Evolutionary conservation across 2,329 filamentous ascomycete genomes (phyloP).

Genomic region (Aspergillus pseudotamarii): DNA sequence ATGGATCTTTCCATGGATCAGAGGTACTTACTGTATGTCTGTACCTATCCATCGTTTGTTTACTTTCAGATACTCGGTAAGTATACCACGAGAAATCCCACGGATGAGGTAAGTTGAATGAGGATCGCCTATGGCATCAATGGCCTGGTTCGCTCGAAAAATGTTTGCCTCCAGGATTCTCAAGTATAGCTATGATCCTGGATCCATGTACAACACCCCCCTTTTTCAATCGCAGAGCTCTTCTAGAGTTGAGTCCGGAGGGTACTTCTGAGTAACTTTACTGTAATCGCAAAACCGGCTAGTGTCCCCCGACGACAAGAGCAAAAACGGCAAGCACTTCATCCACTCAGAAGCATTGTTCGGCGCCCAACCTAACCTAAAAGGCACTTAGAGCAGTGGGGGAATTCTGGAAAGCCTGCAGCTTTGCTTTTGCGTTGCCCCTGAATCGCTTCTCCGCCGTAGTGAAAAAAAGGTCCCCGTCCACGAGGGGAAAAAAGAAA

Average conservation of each 20-base stretch:
- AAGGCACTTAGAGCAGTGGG: slow-evolving; percentile 1
- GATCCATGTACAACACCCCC: background rate
- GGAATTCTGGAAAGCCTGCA: background rate
- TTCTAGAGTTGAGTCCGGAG: background rate
- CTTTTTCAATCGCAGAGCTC: background rate
- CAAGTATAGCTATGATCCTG: background rate
- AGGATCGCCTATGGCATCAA: background rate
- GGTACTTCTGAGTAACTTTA: background rate
- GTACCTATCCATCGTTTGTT: background rate
- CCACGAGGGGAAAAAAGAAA: slow-evolving; percentile 1
- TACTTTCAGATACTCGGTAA: background rate
- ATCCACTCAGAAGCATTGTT: slow-evolving; percentile 2
- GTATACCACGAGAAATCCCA: background rate
- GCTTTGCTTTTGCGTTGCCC: slow-evolving; percentile 2
- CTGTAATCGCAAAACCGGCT: slow-evolving; percentile 3
- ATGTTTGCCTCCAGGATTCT: background rate
- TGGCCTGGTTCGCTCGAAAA: background rate
- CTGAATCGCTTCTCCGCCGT: slow-evolving; percentile 6
- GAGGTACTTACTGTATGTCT: background rate
- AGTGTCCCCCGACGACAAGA: background rate
- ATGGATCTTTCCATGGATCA: background rate
- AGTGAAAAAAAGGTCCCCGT: background rate
- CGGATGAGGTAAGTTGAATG: background rate
- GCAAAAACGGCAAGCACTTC: background rate
- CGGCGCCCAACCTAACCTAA: slow-evolving; percentile 4